Percentiles rank a stretch among this genome's conserved stretches.
Evolutionary conservation across 2,329 filamentous ascomycete species (phyloP).

Genomic region (Elsinoe perseae): DNA sequence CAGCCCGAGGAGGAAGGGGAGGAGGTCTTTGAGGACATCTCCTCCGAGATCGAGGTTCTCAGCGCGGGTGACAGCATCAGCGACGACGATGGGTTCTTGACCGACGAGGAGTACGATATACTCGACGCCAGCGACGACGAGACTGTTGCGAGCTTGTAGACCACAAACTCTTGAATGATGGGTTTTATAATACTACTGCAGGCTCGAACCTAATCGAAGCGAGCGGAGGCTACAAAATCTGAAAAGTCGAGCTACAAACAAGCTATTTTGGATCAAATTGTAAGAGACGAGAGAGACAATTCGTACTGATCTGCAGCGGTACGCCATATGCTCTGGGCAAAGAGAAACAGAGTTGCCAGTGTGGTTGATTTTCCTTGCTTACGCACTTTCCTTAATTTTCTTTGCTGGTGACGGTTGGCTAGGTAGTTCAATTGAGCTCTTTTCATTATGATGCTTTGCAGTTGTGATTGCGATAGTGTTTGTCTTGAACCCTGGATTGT

Average conservation of each 20-base stretch:
- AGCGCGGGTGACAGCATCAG: conserved; percentile 53
- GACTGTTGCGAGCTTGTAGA: conserved; percentile 26
- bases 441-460: neutral
- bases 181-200: neutral
- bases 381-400: conserved; percentile 6
- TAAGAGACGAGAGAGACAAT: neutral
- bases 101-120: conserved; percentile 97
- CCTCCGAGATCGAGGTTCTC: conserved; percentile 42
- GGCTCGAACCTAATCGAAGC: neutral
- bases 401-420: neutral
- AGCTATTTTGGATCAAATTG: conserved; percentile 5
- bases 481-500: no score
- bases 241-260: neutral
- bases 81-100: conserved; percentile 73
- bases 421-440: neutral
- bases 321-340: neutral
- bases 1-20: conserved; percentile 29
- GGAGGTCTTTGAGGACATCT: conserved; percentile 42
- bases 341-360: neutral
- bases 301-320: neutral
- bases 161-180: neutral
- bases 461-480: neutral
- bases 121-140: conserved; percentile 93
- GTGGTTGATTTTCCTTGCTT: neutral
- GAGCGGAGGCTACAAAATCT: neutral